Conservation (phyloP, 192 early-diverging fungal species). For the Chytriomyces sp. region DNA sequence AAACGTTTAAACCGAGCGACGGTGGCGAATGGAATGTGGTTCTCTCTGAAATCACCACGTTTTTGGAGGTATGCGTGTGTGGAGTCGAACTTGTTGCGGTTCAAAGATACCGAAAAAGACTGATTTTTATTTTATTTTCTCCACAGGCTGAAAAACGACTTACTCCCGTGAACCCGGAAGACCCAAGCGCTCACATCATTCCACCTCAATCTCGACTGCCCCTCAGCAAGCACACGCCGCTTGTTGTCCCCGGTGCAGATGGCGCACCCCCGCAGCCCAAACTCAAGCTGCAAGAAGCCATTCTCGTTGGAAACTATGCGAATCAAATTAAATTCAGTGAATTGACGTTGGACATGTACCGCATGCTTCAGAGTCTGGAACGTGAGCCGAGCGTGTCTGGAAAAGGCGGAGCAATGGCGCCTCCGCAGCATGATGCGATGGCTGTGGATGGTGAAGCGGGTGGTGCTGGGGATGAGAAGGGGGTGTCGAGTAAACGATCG, state of each 20-base stretch:
- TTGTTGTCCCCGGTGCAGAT: conserved; percentile 58
- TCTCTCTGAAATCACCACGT: conserved; percentile 64
- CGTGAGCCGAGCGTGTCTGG: conserved; percentile 59
- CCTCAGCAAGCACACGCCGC: conserved; percentile 27
- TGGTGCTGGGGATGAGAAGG: conserved; percentile 31
- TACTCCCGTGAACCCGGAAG: conserved; percentile 61
- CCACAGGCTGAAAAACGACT: conserved; percentile 78
- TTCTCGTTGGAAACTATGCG: conserved; percentile 92
- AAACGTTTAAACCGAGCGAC: conserved; percentile 85
- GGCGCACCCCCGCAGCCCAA: conserved; percentile 48
- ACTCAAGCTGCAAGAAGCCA: conserved; percentile 87
- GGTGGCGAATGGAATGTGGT: conserved; percentile 83
- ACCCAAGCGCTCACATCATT: conserved; percentile 17
- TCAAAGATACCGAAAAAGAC: background rate
- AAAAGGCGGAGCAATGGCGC: background rate
- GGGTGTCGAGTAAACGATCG: conserved; percentile 45
- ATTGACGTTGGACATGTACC: conserved; percentile 95
- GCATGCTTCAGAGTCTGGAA: conserved; percentile 92
- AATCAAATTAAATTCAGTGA: conserved; percentile 98
- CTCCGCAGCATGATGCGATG: conserved; percentile 44
- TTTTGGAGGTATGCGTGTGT: conserved; percentile 70
- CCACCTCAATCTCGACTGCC: conserved; percentile 21
- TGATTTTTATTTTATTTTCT: conserved; percentile 3
- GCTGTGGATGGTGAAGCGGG: conserved; percentile 51
- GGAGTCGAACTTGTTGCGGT: background rate